phyloP scores from a whole-genome alignment of 2,329 filamentous ascomycete species.

The Ophiostoma sp. region DNA sequence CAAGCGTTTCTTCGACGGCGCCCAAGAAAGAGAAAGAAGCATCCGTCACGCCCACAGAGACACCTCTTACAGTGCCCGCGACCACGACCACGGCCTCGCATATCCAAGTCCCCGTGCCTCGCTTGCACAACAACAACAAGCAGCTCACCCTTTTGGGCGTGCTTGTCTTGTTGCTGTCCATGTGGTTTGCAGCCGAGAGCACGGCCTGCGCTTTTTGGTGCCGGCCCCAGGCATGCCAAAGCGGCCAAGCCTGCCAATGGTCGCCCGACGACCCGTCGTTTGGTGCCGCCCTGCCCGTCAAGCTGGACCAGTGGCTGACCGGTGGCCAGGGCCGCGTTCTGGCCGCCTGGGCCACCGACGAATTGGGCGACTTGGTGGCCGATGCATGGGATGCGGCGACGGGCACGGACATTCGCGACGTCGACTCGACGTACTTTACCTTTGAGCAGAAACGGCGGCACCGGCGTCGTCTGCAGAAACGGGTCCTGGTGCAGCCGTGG shows the following conservation, averaged over 20 bases:
- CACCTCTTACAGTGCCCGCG: not conserved
- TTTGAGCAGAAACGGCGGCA: slow-evolving; percentile 51
- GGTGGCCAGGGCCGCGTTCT: slow-evolving; percentile 51
- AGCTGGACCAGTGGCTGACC: slow-evolving; percentile 62
- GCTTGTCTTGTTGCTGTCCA: slow-evolving; percentile 43
- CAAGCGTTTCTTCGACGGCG: not conserved
- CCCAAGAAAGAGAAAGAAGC: slow-evolving; percentile 3
- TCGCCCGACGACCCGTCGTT: slow-evolving; percentile 60
- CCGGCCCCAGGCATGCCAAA: slow-evolving; percentile 52
- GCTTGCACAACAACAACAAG: slow-evolving; percentile 47
- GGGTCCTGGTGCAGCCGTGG: slow-evolving; percentile 44
- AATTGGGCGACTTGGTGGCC: slow-evolving; percentile 49
- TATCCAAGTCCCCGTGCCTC: slow-evolving; percentile 48
- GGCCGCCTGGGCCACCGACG: slow-evolving; percentile 43
- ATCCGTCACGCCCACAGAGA: not conserved
- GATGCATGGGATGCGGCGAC: slow-evolving; percentile 50
- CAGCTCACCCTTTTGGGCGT: slow-evolving; percentile 52
- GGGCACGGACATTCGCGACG: slow-evolving; percentile 47
- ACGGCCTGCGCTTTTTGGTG: slow-evolving; percentile 56
- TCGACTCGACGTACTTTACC: slow-evolving; percentile 47
- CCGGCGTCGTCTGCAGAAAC: slow-evolving; percentile 52
- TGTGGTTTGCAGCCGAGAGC: slow-evolving; percentile 59
- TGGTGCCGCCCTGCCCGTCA: slow-evolving; percentile 61
- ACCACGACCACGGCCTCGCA: slow-evolving; percentile 36
- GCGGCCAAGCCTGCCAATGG: slow-evolving; percentile 52